These are phyloP conservation scores for Pisolithus thermaeus DNA, from an alignment of 1,284 basidiomycete species.

Conservation along the genomic window DNA sequence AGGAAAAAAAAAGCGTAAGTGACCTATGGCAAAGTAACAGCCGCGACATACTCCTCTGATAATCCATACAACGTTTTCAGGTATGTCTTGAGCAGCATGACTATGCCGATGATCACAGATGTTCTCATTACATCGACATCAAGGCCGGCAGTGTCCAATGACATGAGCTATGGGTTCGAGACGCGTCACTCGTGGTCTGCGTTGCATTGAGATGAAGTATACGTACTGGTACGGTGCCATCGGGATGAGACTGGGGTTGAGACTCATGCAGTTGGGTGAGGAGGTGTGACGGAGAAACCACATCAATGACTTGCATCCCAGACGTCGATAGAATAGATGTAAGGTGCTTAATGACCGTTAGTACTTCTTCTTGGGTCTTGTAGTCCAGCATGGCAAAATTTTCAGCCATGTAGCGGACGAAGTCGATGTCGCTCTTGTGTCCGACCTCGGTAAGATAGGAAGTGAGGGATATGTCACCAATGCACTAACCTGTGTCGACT, in stretches of 20 bases:
- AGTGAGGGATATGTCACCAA: background rate
- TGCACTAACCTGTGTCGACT: conserved; percentile 40
- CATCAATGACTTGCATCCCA: conserved; percentile 75
- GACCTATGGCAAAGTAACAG: conserved; percentile 3
- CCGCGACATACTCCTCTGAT: conserved; percentile 71
- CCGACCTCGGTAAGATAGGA: background rate
- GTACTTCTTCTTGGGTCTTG: conserved; percentile 89
- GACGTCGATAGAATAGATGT: conserved; percentile 79
- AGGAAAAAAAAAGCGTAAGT: background rate
- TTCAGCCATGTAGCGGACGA: conserved; percentile 89
- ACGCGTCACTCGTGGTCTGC: conserved; percentile 2
- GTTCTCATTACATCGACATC: conserved; percentile 48
- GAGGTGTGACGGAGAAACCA: conserved; percentile 62
- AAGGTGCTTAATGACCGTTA: conserved; percentile 79
- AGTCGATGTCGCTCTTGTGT: conserved; percentile 68
- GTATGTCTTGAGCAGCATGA: conserved; percentile 80
- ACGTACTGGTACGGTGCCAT: conserved; percentile 12
- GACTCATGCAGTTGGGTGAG: conserved; percentile 52
- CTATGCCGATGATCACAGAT: conserved; percentile 73
- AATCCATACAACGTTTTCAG: conserved; percentile 77
- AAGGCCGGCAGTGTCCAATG: conserved; percentile 9
- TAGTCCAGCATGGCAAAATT: conserved; percentile 91
- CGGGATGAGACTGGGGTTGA: conserved; percentile 11
- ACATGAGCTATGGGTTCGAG: background rate
- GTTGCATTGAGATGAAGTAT: background rate